Evolutionary conservation across 495 filamentous ascomycete species (phyloP).

Genomic region (Xylaria curta): DNA sequence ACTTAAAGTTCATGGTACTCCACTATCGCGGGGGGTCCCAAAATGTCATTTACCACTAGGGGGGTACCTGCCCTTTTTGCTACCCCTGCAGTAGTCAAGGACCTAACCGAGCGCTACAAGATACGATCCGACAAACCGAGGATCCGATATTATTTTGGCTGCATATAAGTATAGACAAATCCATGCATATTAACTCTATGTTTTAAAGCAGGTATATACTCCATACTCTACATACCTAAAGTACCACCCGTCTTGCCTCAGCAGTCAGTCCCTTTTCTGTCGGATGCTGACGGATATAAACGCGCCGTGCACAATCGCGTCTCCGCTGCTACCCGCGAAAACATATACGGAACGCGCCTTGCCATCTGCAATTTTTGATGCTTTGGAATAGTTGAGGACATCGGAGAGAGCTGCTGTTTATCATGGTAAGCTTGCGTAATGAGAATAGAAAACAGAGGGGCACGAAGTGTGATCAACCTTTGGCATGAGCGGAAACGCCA

Average conservation of each 20-base stretch:
- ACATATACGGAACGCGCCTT: slow-evolving; percentile 16
- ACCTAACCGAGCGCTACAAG: slow-evolving; percentile 12
- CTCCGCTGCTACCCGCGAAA: slow-evolving; percentile 14
- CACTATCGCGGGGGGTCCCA: too few species aligned
- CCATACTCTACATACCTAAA: too few species aligned
- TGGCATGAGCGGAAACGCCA: slow-evolving; percentile 1
- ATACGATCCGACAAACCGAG: slow-evolving; percentile 7
- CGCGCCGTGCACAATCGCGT: slow-evolving; percentile 15
- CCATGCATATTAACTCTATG: too few species aligned
- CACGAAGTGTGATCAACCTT: slow-evolving; percentile 7
- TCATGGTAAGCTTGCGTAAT: slow-evolving; percentile 3
- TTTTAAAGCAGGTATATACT: too few species aligned
- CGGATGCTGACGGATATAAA: slow-evolving; percentile 11
- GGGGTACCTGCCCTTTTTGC: not conserved
- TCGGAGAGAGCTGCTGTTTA: slow-evolving; percentile 12
- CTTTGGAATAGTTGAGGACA: slow-evolving; percentile 18
- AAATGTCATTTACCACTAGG: too few species aligned
- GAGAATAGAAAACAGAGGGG: slow-evolving; percentile 4
- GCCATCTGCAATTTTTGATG: slow-evolving; percentile 11
- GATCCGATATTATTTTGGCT: slow-evolving; percentile 1
- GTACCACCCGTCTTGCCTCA: too few species aligned
- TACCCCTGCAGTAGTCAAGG: slow-evolving; percentile 12
- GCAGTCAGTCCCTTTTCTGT: slow-evolving; percentile 16
- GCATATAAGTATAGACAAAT: slow-evolving; percentile 33
- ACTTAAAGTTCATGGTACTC: too few species aligned